phyloP scores from a whole-genome alignment of 2,329 filamentous ascomycete genomes.

The Colletotrichum sp. region DNA sequence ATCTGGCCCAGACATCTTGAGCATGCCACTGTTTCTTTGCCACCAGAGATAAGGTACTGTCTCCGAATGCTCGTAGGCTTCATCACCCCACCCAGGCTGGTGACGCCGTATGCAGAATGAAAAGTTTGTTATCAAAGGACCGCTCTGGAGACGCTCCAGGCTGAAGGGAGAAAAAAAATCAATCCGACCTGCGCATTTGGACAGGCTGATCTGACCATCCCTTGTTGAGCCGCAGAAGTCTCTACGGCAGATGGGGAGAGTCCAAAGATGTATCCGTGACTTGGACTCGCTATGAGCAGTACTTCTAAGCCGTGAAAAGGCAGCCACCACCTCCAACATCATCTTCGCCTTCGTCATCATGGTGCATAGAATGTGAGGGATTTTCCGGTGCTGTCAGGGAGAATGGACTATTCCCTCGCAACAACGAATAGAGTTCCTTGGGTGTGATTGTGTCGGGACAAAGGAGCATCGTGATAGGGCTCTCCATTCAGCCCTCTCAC shows the following conservation, averaged over 20 bases:
- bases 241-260: not conserved
- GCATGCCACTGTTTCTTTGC: not conserved
- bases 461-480: conserved; percentile 2
- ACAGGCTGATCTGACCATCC: not conserved
- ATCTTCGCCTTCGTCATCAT: conserved; percentile 2
- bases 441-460: conserved; percentile 8
- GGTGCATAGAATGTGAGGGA: conserved; percentile 7
- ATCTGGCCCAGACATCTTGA: not conserved
- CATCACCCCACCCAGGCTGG: not conserved
- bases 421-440: not conserved
- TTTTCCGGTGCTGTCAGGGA: not conserved
- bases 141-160: not conserved
- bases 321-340: not conserved
- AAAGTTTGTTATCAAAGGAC: not conserved
- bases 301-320: not conserved
- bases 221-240: conserved; percentile 6
- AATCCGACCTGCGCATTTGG: not conserved
- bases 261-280: not conserved
- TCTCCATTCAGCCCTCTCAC: not conserved
- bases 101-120: not conserved
- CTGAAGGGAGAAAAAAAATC: not conserved
- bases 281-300: not conserved
- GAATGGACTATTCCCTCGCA: not conserved
- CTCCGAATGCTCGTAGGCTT: not conserved
- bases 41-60: not conserved